phyloP scores from a whole-genome alignment of 768 basidiomycete genomes.

The button mushroom (Agaricus bisporus) region DNA sequence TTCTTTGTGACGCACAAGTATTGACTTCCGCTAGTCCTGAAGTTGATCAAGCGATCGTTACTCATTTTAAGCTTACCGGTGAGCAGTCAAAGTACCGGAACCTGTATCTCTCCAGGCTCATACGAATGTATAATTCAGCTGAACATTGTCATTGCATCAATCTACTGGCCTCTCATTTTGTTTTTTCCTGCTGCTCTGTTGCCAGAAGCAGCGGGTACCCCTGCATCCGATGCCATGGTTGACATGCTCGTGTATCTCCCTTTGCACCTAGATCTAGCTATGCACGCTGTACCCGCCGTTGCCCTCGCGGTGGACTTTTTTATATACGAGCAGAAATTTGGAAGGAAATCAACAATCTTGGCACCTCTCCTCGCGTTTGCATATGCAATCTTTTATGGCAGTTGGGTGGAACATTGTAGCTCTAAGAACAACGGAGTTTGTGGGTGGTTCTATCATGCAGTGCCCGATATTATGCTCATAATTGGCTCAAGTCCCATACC shows the following conservation, averaged over 20 bases:
- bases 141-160: slow-evolving; percentile 33
- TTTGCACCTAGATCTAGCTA: slow-evolving; percentile 49
- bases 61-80: slow-evolving; percentile 67
- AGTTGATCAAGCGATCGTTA: slow-evolving; percentile 44
- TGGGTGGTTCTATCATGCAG: slow-evolving; percentile 27
- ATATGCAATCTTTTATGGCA: slow-evolving; percentile 43
- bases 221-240: slow-evolving; percentile 24
- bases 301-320: slow-evolving; percentile 63
- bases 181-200: slow-evolving; percentile 56
- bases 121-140: slow-evolving; percentile 17
- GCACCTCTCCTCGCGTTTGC: slow-evolving; percentile 24
- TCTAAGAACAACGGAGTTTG: slow-evolving; percentile 49
- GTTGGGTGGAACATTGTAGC: slow-evolving; percentile 66
- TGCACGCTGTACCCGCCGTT: slow-evolving; percentile 61
- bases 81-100: slow-evolving; percentile 13
- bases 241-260: slow-evolving; percentile 33
- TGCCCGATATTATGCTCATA: not conserved
- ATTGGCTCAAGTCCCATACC: slow-evolving; percentile 62
- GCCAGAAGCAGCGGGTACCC: slow-evolving; percentile 14
- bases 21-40: slow-evolving; percentile 26
- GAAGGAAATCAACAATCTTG: slow-evolving; percentile 18
- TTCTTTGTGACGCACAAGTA: not conserved
- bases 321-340: slow-evolving; percentile 54
- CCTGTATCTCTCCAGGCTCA: not conserved
- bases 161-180: slow-evolving; percentile 67